phyloP scores from a whole-genome alignment of 2,329 filamentous ascomycete species.

The Gaeumannomyces sp. region DNA sequence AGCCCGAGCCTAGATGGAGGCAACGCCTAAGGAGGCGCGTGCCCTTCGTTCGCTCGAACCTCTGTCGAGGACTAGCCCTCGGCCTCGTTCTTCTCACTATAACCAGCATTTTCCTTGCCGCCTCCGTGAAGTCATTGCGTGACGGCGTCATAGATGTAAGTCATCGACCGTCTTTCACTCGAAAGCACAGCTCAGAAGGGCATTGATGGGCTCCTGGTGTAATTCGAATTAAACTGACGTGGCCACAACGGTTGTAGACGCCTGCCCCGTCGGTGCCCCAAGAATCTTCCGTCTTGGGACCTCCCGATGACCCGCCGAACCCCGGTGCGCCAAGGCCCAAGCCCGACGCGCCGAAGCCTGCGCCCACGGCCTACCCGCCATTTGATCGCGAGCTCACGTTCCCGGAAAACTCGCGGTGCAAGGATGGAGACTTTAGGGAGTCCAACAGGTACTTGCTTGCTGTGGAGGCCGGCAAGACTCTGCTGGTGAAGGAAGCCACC shows the following conservation, averaged over 20 bases:
- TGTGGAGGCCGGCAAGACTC: not conserved
- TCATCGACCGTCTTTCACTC: too few relatives aligned
- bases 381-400: conserved; percentile 20
- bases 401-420: conserved; percentile 8
- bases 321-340: too few relatives aligned
- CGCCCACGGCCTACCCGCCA: conserved; percentile 21
- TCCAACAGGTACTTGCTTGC: not conserved
- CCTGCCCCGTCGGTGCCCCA: too few relatives aligned
- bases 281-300: too few relatives aligned
- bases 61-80: conserved; percentile 23
- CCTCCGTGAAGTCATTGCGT: conserved; percentile 19
- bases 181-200: too few relatives aligned
- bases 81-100: conserved; percentile 24
- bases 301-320: too few relatives aligned
- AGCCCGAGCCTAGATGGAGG: conserved; percentile 19
- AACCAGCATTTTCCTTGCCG: conserved; percentile 25
- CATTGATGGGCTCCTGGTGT: too few relatives aligned
- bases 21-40: conserved; percentile 22
- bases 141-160: conserved; percentile 20
- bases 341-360: not conserved
- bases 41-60: conserved; percentile 21
- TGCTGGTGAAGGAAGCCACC: not conserved
- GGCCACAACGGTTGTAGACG: too few relatives aligned
- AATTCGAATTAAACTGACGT: too few relatives aligned
- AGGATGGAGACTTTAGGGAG: not conserved